A percentile compares a stretch with the other conserved stretches of the same genome.
phyloP scores from a whole-genome alignment of 805 yeast genomes.

The Starmerella vitae region DNA sequence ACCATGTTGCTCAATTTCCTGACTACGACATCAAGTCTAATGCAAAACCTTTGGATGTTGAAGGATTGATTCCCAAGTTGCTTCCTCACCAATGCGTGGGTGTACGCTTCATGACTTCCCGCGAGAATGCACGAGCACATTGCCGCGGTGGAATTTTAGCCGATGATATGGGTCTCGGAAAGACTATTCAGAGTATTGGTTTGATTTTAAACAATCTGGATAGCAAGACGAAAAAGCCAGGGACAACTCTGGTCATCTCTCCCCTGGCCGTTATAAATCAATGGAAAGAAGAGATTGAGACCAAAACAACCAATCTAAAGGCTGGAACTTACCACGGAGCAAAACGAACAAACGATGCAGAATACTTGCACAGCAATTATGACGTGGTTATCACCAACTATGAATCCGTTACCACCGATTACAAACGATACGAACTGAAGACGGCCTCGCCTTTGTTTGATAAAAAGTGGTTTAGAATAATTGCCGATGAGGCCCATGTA shows the following conservation, averaged over 20 bases:
- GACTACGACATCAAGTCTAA: no score
- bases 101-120: slow-evolving; percentile 29
- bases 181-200: slow-evolving; percentile 66
- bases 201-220: slow-evolving; percentile 36
- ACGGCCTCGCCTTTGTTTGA: slow-evolving; percentile 18
- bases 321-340: slow-evolving; percentile 28
- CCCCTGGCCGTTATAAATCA: slow-evolving; percentile 34
- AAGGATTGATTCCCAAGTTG: slow-evolving; percentile 31
- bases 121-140: slow-evolving; percentile 27
- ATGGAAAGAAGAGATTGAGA: slow-evolving; percentile 31
- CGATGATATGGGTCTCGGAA: slow-evolving; percentile 87
- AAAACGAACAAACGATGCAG: slow-evolving; percentile 15
- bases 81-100: slow-evolving; percentile 39
- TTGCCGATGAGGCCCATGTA: slow-evolving; percentile 53
- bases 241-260: slow-evolving; percentile 31
- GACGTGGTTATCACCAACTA: slow-evolving; percentile 31
- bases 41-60: slow-evolving; percentile 15
- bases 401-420: slow-evolving; percentile 24
- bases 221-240: background rate
- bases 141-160: slow-evolving; percentile 52
- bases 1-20: no score
- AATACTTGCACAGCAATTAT: slow-evolving; percentile 16
- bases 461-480: slow-evolving; percentile 39
- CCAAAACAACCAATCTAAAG: slow-evolving; percentile 29
- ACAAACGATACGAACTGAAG: background rate